Evolutionary conservation across 179 eudicot genomes (phyloP), one percentile per base, ranked within the genome.

Genomic region (Vitellaria paradoxa): DNA sequence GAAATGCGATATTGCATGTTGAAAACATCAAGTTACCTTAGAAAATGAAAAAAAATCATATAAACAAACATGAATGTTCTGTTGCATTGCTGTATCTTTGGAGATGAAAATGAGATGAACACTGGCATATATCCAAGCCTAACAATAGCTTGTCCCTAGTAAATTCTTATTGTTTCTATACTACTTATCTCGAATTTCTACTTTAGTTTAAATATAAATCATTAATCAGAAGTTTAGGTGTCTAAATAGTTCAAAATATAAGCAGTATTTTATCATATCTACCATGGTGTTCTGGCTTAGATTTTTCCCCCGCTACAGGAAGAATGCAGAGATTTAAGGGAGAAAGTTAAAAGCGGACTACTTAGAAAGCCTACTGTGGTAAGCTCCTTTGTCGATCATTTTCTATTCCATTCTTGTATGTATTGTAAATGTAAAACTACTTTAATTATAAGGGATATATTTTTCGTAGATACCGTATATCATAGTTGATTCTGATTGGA

Each of bases 351-450:
- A 78, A 81, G 65, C 13, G 96, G 94, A 47, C 73, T 84, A 79
- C 79, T 91, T 53, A 79, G 80, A 67, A 88, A 84, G 82, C 98
- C 87, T 65, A 91, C 89, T 67, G 80, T 91, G 53, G 98, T 93
- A 87, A 87, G 95, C 73, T 78, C 13, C 67, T 67, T 37, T 17
- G 0, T 26, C 6, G 4, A 42, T 42, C 45, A 42, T 42, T 42
- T 42, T 42, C 45, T 30, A n/a, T n/a, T 66, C 45, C 45, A 24
- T 26, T 18, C 30, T 53, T 26, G 2, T 14, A 52, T 52, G 7
- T 50, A 30, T 37, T 17, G 20, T 46, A 18, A 55, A 53, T 11
- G 20, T 72, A 56, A 26, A 37, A 56, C 49, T 52, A 26, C 24
- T 24, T 53, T 30, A 26, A 70, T 23, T 5, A 26, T 49, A 21